phyloP scores from a whole-genome alignment of 495 filamentous ascomycete species.

The Neohortaea acidophila region DNA sequence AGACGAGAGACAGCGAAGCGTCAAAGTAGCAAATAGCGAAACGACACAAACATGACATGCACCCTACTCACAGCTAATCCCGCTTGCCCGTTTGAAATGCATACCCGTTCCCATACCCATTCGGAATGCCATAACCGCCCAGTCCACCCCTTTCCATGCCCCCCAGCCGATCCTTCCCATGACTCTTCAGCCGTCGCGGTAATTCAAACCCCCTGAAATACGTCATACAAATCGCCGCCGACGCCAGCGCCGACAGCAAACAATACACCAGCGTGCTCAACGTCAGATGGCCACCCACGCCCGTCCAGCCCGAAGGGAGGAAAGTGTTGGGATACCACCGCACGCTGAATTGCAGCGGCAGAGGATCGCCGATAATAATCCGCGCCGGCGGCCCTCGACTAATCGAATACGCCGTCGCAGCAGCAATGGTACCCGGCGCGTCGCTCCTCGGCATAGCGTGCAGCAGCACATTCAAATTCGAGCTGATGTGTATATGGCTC shows the following conservation, averaged over 20 bases:
- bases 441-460: conserved; percentile 45
- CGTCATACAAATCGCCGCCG: conserved; percentile 36
- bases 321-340: conserved; percentile 69
- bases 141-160: conserved; percentile 19
- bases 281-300: conserved; percentile 51
- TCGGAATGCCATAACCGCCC: conserved; percentile 26
- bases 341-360: conserved; percentile 67
- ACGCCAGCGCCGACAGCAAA: conserved; percentile 41
- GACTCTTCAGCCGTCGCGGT: conserved; percentile 32
- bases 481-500: conserved; percentile 80
- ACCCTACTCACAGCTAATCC: no score
- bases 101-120: conserved; percentile 18
- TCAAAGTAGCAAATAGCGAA: no score
- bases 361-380: conserved; percentile 72
- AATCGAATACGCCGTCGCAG: conserved; percentile 72
- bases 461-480: conserved; percentile 71
- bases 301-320: conserved; percentile 39
- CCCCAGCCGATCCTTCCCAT: conserved; percentile 26
- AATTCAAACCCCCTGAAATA: conserved; percentile 52
- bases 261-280: conserved; percentile 52
- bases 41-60: no score
- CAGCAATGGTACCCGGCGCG: conserved; percentile 55
- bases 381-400: conserved; percentile 40
- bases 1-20: no score
- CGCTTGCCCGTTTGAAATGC: no score